phyloP scores from a whole-genome alignment of 495 filamentous ascomycete species.

The Penicillium antarcticum region DNA sequence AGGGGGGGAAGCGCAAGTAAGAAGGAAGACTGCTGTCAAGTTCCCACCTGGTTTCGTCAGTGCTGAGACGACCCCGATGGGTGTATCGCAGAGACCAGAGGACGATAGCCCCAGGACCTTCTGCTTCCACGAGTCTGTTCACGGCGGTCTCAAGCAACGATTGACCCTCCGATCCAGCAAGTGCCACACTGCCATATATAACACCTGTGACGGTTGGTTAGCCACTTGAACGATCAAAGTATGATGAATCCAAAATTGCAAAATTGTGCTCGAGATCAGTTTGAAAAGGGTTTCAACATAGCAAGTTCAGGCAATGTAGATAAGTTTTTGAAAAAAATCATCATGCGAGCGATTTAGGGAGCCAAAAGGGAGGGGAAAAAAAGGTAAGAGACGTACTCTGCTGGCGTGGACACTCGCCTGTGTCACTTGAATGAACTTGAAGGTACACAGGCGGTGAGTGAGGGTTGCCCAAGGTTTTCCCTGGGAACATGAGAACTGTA shows the following conservation, averaged over 20 bases:
- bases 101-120: constrained; percentile 32
- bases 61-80: constrained; percentile 35
- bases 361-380: constrained; percentile 7
- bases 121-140: constrained; percentile 43
- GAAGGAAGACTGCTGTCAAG: constrained; percentile 21
- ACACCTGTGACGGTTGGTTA: constrained; percentile 59
- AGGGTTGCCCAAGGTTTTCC: constrained; percentile 38
- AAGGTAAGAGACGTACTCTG: constrained; percentile 76
- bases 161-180: constrained; percentile 34
- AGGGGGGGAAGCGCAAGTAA: constrained; percentile 45
- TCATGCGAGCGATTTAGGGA: constrained; percentile 59
- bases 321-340: constrained; percentile 78
- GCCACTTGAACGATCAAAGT: constrained; percentile 23
- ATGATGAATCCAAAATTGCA: constrained; percentile 9
- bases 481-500: constrained; percentile 69
- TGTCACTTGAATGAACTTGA: constrained; percentile 76
- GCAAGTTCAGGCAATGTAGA: constrained; percentile 96
- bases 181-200: constrained; percentile 58
- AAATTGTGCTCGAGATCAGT: constrained; percentile 61
- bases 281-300: constrained; percentile 65
- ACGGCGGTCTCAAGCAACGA: constrained; percentile 53
- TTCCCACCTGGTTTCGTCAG: constrained; percentile 2
- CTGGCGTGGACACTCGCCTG: constrained; percentile 79
- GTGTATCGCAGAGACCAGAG: constrained; percentile 65
- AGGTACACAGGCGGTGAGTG: constrained; percentile 63